A percentile compares a stretch with the other conserved stretches of the same genome.
These are phyloP conservation scores for Albugo candida DNA, from an alignment of 352 stramenopile genomes.

Conservation along the genomic window DNA sequence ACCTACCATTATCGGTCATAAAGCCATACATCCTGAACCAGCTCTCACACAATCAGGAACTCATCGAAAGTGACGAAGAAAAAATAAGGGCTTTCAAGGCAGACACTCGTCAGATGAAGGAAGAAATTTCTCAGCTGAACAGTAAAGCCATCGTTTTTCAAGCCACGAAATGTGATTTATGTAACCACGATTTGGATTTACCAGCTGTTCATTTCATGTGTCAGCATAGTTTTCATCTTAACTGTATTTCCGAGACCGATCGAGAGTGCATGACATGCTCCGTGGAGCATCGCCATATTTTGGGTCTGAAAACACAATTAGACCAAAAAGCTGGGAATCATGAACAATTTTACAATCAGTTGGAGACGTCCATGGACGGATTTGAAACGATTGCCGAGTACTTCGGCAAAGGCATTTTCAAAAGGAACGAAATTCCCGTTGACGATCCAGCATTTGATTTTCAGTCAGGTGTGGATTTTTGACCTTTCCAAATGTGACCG, in stretches of 20 bases:
- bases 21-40: slow-evolving; percentile 78
- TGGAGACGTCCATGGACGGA: slow-evolving; percentile 72
- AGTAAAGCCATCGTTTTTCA: slow-evolving; percentile 80
- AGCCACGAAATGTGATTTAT: slow-evolving; percentile 79
- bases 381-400: slow-evolving; percentile 83
- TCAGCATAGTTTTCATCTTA: slow-evolving; percentile 80
- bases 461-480: slow-evolving; percentile 74
- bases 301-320: slow-evolving; percentile 72
- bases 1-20: slow-evolving; percentile 63
- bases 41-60: slow-evolving; percentile 48
- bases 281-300: slow-evolving; percentile 67
- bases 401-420: slow-evolving; percentile 87
- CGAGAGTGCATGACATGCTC: slow-evolving; percentile 79
- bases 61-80: slow-evolving; percentile 71
- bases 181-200: slow-evolving; percentile 77
- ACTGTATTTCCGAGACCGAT: slow-evolving; percentile 79
- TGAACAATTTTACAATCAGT: slow-evolving; percentile 86
- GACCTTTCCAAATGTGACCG: slow-evolving; percentile 5
- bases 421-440: slow-evolving; percentile 34
- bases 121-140: slow-evolving; percentile 66
- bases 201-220: slow-evolving; percentile 85
- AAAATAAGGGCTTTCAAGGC: slow-evolving; percentile 76
- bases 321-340: slow-evolving; percentile 79
- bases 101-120: slow-evolving; percentile 80
- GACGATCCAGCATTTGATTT: slow-evolving; percentile 40